Evolutionary conservation across 2,329 filamentous ascomycete species (phyloP).

Genomic region (Diaporthe amygdali): DNA sequence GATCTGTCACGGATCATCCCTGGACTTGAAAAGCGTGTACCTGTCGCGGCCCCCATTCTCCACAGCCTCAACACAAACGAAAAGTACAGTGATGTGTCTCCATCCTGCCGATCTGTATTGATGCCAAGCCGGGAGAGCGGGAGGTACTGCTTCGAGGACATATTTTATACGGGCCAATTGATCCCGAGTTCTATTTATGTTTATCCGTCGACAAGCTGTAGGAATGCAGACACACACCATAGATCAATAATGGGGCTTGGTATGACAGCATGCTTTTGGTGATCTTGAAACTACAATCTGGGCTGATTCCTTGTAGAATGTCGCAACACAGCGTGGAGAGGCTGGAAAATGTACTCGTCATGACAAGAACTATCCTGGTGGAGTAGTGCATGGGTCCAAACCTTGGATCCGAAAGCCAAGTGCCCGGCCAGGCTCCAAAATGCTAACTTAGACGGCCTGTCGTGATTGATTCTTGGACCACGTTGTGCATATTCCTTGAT

Average conservation of each 20-base stretch:
- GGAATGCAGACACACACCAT: background rate
- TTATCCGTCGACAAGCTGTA: too few relatives aligned
- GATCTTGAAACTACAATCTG: too few relatives aligned
- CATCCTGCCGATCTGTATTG: background rate
- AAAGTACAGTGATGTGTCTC: background rate
- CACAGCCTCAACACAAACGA: background rate
- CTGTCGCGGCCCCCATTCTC: background rate
- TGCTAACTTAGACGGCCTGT: background rate
- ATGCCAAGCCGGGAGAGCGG: constrained; percentile 3
- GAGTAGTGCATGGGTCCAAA: background rate
- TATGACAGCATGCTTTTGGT: background rate
- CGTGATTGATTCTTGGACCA: background rate
- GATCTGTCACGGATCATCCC: background rate
- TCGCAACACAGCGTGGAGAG: background rate
- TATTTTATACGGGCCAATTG: background rate
- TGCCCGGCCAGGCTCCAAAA: background rate
- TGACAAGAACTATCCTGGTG: background rate
- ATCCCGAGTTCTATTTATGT: background rate
- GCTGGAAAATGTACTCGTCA: constrained; percentile 5
- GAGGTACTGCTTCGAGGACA: background rate
- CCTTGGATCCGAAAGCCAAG: background rate
- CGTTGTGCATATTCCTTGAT: background rate
- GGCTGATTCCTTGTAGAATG: background rate
- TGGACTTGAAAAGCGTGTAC: background rate
- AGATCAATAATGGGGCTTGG: background rate